phyloP scores from a whole-genome alignment of 2,329 filamentous ascomycete species.

The Xylaria sp. region DNA sequence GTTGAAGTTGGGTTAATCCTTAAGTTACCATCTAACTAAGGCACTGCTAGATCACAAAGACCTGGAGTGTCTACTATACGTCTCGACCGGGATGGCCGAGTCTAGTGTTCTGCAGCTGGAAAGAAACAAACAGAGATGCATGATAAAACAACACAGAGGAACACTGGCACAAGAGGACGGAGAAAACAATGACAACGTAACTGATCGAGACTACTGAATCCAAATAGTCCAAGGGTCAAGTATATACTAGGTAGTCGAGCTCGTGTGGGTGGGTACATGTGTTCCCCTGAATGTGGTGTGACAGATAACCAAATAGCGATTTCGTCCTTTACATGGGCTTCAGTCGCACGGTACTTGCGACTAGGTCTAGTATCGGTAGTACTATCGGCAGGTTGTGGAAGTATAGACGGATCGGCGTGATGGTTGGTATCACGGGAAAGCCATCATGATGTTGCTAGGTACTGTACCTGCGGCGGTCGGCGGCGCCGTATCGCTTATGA shows the following conservation, averaged over 20 bases:
- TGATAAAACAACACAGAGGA: constrained; percentile 3
- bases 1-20: background rate
- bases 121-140: constrained; percentile 10
- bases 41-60: background rate
- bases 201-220: background rate
- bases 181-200: background rate
- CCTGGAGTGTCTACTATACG: background rate
- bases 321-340: constrained; percentile 13
- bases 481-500: constrained; percentile 27
- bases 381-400: background rate
- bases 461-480: constrained; percentile 37
- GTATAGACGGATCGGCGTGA: background rate
- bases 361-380: background rate
- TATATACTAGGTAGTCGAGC: background rate
- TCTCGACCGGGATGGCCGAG: constrained; percentile 23
- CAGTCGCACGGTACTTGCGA: background rate
- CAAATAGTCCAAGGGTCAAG: background rate
- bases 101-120: constrained; percentile 2
- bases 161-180: background rate
- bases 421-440: constrained; percentile 20
- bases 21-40: background rate
- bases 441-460: background rate
- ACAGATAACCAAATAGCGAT: constrained; percentile 9
- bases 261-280: background rate
- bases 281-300: constrained; percentile 18